phyloP scores from a whole-genome alignment of 306 rosid genomes.

The Glycine latifolia region DNA sequence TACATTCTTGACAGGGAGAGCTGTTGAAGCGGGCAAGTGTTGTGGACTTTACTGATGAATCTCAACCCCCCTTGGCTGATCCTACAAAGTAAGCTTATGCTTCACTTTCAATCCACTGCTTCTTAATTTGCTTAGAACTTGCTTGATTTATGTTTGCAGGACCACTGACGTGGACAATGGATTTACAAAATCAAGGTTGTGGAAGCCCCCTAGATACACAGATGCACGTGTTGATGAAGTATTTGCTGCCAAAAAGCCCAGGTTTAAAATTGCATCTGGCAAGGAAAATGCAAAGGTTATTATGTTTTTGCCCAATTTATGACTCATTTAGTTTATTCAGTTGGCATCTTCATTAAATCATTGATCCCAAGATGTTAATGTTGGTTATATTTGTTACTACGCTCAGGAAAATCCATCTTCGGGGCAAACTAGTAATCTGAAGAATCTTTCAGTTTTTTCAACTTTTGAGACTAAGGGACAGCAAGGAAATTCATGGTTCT shows the following conservation, averaged over 20 bases:
- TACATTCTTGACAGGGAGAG: conserved; percentile 52
- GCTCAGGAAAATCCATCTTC: conserved; percentile 63
- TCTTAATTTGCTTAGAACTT: conserved; percentile 29
- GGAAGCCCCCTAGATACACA: conserved; percentile 63
- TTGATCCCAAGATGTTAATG: conserved; percentile 25
- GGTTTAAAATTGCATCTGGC: conserved; percentile 56
- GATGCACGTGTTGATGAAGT: conserved; percentile 79
- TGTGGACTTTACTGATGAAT: conserved; percentile 45
- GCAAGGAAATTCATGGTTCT: conserved; percentile 63
- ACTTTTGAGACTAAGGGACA: conserved; percentile 54
- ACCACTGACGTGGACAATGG: conserved; percentile 53
- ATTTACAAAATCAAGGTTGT: conserved; percentile 54
- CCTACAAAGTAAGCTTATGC: conserved; percentile 44
- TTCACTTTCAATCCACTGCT: conserved; percentile 31
- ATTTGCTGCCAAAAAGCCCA: conserved; percentile 65
- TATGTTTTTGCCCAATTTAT: conserved; percentile 9
- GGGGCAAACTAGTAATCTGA: conserved; percentile 62
- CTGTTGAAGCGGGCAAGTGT: conserved; percentile 51
- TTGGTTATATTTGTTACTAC: conserved; percentile 29
- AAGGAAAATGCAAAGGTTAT: conserved; percentile 86
- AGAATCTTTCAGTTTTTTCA: conserved; percentile 60
- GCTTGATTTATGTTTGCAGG: conserved; percentile 47
- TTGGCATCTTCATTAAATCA: background rate
- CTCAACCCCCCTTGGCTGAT: conserved; percentile 15
- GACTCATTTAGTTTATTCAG: background rate